Conservation (phyloP, 139 green algal genomes). For the Closterium sp. region DNA sequence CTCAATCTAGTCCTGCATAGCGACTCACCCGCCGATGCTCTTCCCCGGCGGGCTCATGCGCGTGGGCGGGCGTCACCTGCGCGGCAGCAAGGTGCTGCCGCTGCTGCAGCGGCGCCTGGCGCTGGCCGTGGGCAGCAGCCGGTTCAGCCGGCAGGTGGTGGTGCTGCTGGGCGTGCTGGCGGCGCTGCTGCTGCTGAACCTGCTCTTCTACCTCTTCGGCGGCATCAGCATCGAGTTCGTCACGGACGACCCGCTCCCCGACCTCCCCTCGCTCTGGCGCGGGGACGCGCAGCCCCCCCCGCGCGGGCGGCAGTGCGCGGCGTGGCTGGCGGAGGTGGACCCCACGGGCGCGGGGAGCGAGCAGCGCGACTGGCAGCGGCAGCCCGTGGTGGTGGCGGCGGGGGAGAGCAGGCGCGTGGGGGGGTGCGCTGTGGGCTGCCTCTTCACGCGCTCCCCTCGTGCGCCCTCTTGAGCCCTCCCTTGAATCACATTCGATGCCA, state of each 20-base stretch:
- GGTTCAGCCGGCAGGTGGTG: neutral
- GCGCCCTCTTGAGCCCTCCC: no score
- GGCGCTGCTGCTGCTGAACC: neutral
- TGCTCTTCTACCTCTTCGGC: neutral
- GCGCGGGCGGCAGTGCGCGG: neutral
- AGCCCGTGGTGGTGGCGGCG: neutral
- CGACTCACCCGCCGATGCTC: no score
- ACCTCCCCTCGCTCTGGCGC: neutral
- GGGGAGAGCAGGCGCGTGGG: neutral
- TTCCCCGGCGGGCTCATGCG: neutral
- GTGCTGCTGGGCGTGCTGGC: neutral
- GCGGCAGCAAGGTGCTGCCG: neutral
- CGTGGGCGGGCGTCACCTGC: neutral
- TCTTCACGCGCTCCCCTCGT: neutral
- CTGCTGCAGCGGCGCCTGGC: neutral
- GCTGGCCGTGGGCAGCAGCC: neutral
- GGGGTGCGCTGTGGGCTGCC: neutral
- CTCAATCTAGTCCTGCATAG: no score
- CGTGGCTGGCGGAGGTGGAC: neutral
- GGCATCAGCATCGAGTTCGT: neutral
- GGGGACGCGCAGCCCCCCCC: neutral
- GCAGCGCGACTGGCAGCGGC: neutral
- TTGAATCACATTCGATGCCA: no score
- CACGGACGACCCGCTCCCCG: neutral
- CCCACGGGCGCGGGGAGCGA: neutral